Evolutionary conservation across 129 eudicot species (phyloP).

Genomic region (Helichrysum umbraculigerum): DNA sequence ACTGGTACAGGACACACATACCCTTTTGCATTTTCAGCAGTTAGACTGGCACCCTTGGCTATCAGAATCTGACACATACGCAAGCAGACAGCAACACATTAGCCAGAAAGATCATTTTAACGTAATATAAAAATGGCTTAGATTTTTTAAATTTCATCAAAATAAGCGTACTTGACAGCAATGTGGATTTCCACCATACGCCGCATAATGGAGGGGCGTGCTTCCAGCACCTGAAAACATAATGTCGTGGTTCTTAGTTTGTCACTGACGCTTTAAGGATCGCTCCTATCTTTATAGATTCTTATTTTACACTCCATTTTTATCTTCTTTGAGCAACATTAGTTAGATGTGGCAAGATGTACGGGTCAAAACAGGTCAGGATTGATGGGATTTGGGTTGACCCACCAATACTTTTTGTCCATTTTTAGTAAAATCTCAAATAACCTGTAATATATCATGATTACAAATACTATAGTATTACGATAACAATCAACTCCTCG

Average conservation of each 20-base stretch:
- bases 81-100: slow-evolving; percentile 8
- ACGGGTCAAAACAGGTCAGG: background rate
- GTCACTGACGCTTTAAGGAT: background rate
- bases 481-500: background rate
- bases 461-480: background rate
- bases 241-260: background rate
- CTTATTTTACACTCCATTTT: background rate
- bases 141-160: background rate
- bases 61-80: slow-evolving; percentile 62
- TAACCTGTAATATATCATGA: background rate
- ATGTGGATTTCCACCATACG: slow-evolving; percentile 91
- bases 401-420: too few species aligned
- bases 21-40: slow-evolving; percentile 78
- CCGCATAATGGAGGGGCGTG: slow-evolving; percentile 96
- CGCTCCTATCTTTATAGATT: background rate
- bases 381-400: background rate
- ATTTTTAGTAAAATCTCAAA: too few species aligned
- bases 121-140: background rate
- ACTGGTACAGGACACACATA: slow-evolving; percentile 32
- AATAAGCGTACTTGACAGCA: slow-evolving; percentile 74
- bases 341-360: background rate
- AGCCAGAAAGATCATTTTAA: slow-evolving; percentile 13
- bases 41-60: slow-evolving; percentile 71
- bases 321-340: background rate
- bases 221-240: slow-evolving; percentile 83